A percentile compares a stretch with the other conserved stretches of the same genome.
These are phyloP conservation scores for Trametes hirsuta DNA, from an alignment of 1,284 basidiomycete genomes.

Conservation along the genomic window DNA sequence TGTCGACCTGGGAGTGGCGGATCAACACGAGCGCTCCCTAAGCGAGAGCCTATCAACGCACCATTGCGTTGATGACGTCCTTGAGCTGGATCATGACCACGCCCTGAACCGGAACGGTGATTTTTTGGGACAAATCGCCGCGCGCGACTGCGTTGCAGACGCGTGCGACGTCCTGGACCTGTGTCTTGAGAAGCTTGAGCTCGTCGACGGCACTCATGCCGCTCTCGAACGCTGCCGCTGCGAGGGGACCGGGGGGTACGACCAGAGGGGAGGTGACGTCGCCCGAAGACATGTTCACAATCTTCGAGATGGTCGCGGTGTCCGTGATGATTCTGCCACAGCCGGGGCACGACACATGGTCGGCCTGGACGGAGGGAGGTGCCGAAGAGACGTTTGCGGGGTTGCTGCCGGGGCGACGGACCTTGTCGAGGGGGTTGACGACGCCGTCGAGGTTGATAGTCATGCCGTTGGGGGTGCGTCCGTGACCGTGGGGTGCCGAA, in stretches of 20 bases:
- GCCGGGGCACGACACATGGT: conserved; percentile 49
- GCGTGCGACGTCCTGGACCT: conserved; percentile 89
- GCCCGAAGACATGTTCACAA: conserved; percentile 35
- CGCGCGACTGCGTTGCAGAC: conserved; percentile 96
- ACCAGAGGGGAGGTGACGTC: conserved; percentile 48
- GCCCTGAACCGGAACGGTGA: conserved; percentile 95
- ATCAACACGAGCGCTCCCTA: conserved; percentile 15
- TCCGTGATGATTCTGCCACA: conserved; percentile 52
- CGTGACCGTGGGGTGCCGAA: conserved; percentile 11
- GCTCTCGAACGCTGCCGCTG: conserved; percentile 62
- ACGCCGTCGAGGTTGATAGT: conserved; percentile 48
- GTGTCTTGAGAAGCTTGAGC: conserved; percentile 81
- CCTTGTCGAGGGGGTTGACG: conserved; percentile 41
- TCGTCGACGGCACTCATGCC: conserved; percentile 78
- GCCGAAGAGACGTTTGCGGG: conserved; percentile 41
- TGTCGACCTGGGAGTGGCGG: conserved; percentile 56
- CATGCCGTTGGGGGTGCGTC: conserved; percentile 38
- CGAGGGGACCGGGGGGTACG: conserved; percentile 58
- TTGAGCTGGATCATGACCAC: conserved; percentile 98
- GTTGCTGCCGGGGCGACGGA: conserved; percentile 23
- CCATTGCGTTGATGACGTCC: conserved; percentile 98
- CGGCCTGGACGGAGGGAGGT: conserved; percentile 43
- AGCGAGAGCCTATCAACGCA: conserved; percentile 37
- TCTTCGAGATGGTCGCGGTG: conserved; percentile 37
- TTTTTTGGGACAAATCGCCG: conserved; percentile 95